Percentiles rank a stretch among this genome's conserved stretches.
Conservation (phyloP, 208 protist genomes). For the Wallacemonas collosoma region DNA sequence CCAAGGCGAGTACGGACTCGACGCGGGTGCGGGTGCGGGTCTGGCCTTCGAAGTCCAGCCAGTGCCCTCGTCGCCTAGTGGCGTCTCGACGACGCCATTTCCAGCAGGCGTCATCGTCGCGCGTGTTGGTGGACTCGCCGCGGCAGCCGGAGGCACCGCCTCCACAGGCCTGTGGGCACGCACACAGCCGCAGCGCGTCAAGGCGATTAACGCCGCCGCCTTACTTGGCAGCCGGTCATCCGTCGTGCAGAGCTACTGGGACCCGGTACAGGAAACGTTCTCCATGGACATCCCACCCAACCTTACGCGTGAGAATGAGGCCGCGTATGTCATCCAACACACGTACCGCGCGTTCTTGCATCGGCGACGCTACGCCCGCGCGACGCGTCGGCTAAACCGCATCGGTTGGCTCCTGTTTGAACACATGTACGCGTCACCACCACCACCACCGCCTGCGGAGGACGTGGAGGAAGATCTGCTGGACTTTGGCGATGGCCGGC, state of each 20-base stretch:
- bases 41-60: slow-evolving; percentile 17
- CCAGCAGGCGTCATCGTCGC: background rate
- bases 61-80: too few species aligned
- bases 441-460: background rate
- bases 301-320: slow-evolving; percentile 39
- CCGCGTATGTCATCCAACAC: slow-evolving; percentile 71
- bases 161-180: background rate
- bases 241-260: slow-evolving; percentile 15
- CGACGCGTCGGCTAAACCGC: slow-evolving; percentile 26
- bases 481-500: background rate
- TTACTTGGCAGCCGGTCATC: background rate
- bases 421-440: background rate
- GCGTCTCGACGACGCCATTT: background rate
- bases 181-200: background rate
- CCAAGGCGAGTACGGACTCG: slow-evolving; percentile 8
- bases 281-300: slow-evolving; percentile 27
- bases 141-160: background rate
- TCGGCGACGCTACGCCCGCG: slow-evolving; percentile 33
- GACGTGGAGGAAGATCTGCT: background rate
- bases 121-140: background rate
- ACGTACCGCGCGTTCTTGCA: slow-evolving; percentile 39
- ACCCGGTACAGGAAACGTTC: slow-evolving; percentile 20
- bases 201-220: background rate
- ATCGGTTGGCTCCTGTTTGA: slow-evolving; percentile 12
- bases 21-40: background rate